Evolutionary conservation across 1,284 basidiomycete species (phyloP), one percentile per base, ranked within the genome.

Genomic region (Gastroboletus turbinatus): DNA sequence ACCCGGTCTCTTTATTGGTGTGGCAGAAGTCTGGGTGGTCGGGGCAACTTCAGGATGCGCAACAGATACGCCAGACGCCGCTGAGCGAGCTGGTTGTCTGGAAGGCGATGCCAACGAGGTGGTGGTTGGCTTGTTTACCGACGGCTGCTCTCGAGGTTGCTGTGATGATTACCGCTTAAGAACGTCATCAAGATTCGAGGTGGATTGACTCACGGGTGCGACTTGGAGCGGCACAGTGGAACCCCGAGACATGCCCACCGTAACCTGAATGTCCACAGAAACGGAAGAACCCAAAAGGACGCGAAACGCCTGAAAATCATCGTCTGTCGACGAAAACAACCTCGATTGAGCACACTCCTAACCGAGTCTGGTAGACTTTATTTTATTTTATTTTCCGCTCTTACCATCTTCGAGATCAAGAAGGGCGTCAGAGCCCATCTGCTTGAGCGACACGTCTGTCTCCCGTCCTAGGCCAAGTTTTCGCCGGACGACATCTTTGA

Each of bases 351-450:
- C 14, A 9, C n/a, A 33, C 25, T 46, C 43, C 29, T 44, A 21
- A 39, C 19, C 30, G 19, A 38, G 25, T 42, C 36, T 25, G 11
- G 35, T 2, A 38, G 13, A 38, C 17, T 1, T 14, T 30, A 13
- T 17, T 17, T 33, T 16, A 33, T 38, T 40, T 52, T 45, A 40
- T 6, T 27, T 7, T n/a, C n/a, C n/a, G 17, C 2, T 17, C 78
- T 58, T 63, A 88, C 89, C 87, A 65, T 91, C 88, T 49, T 88
- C 88, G 27, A 92, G 75, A 66, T 87, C 85, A 45, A 90, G 79
- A 17, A 69, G 65, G 56, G 71, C 73, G 7, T 77, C 80, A n/a
- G 77, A 76, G 33, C 83, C 77, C 43, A 87, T 61, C 62, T 88
- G 86, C 25, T 77, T 74, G 16, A 92, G 78, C 2, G 72, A 65